Evolutionary conservation across 2,329 filamentous ascomycete genomes (phyloP).

Genomic region (Fusarium longipes): DNA sequence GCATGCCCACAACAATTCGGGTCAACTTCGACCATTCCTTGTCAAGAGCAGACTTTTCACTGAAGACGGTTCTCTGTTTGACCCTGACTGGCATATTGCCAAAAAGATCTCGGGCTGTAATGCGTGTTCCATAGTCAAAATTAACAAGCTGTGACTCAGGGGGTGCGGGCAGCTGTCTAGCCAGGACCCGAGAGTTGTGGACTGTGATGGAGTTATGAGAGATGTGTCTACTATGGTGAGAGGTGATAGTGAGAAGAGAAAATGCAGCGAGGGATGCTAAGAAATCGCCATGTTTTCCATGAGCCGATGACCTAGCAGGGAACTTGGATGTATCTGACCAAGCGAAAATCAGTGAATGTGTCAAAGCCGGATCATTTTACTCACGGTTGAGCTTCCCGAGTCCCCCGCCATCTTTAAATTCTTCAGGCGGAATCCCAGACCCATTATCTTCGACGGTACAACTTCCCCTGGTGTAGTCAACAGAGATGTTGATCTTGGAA

Average conservation of each 20-base stretch:
- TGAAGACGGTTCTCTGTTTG: conserved; percentile 75
- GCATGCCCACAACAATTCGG: conserved; percentile 67
- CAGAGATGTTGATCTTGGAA: conserved; percentile 72
- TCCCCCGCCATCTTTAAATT: conserved; percentile 78
- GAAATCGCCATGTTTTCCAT: conserved; percentile 80
- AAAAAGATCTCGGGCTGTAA: conserved; percentile 83
- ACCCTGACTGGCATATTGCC: conserved; percentile 91
- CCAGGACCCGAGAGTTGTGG: conserved; percentile 74
- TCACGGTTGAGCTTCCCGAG: conserved; percentile 79
- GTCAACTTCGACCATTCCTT: conserved; percentile 75
- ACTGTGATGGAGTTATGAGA: conserved; percentile 74
- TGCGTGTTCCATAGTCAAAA: conserved; percentile 76
- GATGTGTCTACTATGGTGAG: conserved; percentile 70
- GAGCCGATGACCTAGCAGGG: conserved; percentile 55
- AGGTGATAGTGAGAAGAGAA: conserved; percentile 81
- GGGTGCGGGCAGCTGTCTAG: conserved; percentile 71
- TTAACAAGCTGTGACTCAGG: conserved; percentile 66
- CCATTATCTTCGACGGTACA: conserved; percentile 90
- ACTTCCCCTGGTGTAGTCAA: conserved; percentile 80
- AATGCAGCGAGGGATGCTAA: conserved; percentile 80
- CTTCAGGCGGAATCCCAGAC: conserved; percentile 75
- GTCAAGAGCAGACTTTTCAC: conserved; percentile 62
- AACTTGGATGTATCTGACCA: conserved; percentile 81
- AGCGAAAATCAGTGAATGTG: conserved; percentile 16
- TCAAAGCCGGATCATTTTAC: conserved; percentile 46